phyloP scores from a whole-genome alignment of 805 yeast species.

The Candida manassasensis region DNA sequence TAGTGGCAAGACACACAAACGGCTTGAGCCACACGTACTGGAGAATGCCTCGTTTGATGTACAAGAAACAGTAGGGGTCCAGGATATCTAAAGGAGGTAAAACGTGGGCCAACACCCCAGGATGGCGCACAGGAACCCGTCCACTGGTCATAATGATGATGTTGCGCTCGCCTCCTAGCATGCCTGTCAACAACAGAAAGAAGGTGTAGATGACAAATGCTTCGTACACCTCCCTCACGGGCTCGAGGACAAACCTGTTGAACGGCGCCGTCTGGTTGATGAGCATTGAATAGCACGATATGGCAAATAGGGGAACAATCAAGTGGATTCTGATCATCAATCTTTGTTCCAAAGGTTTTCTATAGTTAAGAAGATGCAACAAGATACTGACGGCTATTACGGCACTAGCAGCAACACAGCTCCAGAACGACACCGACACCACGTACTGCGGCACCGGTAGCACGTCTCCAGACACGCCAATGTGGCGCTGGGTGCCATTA shows the following conservation, averaged over 20 bases:
- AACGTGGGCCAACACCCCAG: conserved; percentile 29
- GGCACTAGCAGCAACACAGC: conserved; percentile 17
- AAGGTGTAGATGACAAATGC: conserved; percentile 95
- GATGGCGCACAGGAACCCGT: conserved; percentile 64
- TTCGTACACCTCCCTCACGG: conserved; percentile 85
- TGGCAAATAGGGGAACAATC: conserved; percentile 76
- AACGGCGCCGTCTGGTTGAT: conserved; percentile 36
- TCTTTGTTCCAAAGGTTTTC: conserved; percentile 87
- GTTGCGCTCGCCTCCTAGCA: conserved; percentile 88
- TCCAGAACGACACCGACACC: conserved; percentile 16
- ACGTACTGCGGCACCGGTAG: conserved; percentile 18
- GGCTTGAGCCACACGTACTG: conserved; percentile 97
- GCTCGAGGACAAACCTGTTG: conserved; percentile 53
- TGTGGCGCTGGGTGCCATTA: background rate
- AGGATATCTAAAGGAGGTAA: conserved; percentile 69
- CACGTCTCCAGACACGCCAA: background rate
- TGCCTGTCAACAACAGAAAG: conserved; percentile 72
- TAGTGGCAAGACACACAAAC: conserved; percentile 55
- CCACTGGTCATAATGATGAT: conserved; percentile 72
- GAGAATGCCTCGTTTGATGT: conserved; percentile 76
- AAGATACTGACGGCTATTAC: conserved; percentile 21
- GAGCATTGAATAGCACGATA: conserved; percentile 60
- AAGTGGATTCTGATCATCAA: conserved; percentile 75
- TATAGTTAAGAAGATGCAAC: conserved; percentile 53
- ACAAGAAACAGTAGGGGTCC: conserved; percentile 75